Percentiles rank a stretch among this genome's conserved stretches.
Evolutionary conservation across 202 grass and related monocot species (phyloP).

Genomic region (Hordeum pubiflorum): DNA sequence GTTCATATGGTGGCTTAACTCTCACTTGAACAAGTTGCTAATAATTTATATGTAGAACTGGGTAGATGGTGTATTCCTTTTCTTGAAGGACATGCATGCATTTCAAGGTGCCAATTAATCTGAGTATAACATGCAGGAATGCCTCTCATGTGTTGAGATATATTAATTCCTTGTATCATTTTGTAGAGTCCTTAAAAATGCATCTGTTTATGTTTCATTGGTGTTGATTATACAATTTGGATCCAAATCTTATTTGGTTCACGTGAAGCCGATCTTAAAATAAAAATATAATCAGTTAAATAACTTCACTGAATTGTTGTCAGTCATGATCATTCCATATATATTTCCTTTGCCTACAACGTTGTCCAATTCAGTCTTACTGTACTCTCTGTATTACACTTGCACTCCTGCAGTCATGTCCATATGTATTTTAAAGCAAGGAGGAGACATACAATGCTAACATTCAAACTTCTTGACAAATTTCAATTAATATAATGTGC

Average conservation of each 20-base stretch:
- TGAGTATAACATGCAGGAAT: neutral
- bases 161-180: neutral
- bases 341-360: neutral
- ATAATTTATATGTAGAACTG: neutral
- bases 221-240: neutral
- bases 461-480: neutral
- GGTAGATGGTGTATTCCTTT: neutral
- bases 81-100: neutral
- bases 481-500: neutral
- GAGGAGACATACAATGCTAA: neutral
- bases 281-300: neutral
- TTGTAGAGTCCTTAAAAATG: neutral
- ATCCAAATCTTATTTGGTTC: neutral
- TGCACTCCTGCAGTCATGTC: neutral
- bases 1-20: slow-evolving; percentile 12
- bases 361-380: neutral
- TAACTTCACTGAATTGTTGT: neutral
- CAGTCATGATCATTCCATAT: neutral
- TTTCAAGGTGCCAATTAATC: neutral
- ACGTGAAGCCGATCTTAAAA: neutral
- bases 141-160: neutral
- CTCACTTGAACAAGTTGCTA: neutral
- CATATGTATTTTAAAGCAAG: neutral
- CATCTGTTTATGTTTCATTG: neutral
- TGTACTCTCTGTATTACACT: neutral